phyloP scores from a whole-genome alignment of 1,284 basidiomycete species.

The Ceratobasidium theobromae region DNA sequence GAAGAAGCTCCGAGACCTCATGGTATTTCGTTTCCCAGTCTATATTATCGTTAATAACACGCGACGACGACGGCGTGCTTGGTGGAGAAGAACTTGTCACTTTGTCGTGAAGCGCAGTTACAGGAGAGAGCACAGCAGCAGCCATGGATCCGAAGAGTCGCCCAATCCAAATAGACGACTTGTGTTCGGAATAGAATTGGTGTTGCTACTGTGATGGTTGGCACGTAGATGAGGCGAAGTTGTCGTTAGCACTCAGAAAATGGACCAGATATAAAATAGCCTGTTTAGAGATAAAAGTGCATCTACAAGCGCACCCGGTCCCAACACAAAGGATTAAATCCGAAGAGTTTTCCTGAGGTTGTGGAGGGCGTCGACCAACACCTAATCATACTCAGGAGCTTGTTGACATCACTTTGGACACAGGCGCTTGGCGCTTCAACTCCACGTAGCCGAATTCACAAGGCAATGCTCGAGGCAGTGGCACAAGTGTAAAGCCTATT shows the following conservation, averaged over 20 bases:
- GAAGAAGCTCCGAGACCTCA: conserved; percentile 80
- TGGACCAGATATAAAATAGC: background rate
- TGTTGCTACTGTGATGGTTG: conserved; percentile 8
- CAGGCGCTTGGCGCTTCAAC: conserved; percentile 13
- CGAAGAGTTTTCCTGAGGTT: conserved; percentile 11
- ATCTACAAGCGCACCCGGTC: background rate
- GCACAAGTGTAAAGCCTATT: too few relatives aligned
- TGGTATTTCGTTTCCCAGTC: conserved; percentile 86
- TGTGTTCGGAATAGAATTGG: background rate
- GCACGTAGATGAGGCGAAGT: background rate
- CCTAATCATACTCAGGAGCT: conserved; percentile 7
- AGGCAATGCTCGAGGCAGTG: background rate
- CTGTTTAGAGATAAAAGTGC: background rate
- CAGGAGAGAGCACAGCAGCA: conserved; percentile 7
- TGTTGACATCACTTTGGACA: conserved; percentile 8
- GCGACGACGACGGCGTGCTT: conserved; percentile 18
- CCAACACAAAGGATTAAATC: background rate
- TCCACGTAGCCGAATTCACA: background rate
- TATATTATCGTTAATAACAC: background rate
- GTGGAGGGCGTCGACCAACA: conserved; percentile 30
- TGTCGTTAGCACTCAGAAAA: background rate
- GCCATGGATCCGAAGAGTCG: background rate
- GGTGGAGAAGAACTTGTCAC: conserved; percentile 16
- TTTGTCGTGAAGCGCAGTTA: background rate
- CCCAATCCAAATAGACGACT: background rate